These are phyloP conservation scores for Pyrenochaeta sp. DNA, from an alignment of 2,329 filamentous ascomycete species.

Conservation along the genomic window DNA sequence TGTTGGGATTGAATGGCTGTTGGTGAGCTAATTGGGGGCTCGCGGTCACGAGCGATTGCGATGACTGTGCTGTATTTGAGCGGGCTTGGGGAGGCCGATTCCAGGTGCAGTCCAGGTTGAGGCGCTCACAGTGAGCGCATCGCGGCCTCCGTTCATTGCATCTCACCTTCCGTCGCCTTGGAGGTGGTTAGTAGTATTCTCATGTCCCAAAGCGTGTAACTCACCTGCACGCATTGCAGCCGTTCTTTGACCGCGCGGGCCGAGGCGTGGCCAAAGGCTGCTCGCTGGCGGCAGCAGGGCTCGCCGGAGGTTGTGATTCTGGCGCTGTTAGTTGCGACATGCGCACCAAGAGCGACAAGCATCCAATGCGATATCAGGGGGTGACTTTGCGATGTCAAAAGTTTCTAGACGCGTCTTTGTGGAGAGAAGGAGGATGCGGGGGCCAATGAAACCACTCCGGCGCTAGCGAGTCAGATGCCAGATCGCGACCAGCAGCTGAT, in stretches of 20 bases:
- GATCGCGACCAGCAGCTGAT: no score
- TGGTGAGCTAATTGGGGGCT: conserved; percentile 20
- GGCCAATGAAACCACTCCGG: conserved; percentile 10
- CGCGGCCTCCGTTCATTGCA: conserved; percentile 62
- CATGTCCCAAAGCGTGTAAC: background rate
- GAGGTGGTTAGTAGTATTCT: conserved; percentile 9
- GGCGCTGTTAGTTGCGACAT: conserved; percentile 30
- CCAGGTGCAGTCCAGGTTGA: conserved; percentile 63
- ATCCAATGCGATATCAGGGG: background rate
- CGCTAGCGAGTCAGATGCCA: conserved; percentile 11
- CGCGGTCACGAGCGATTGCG: conserved; percentile 22
- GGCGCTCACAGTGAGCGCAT: conserved; percentile 62
- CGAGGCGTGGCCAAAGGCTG: conserved; percentile 21
- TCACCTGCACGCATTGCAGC: conserved; percentile 41
- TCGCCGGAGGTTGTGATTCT: conserved; percentile 18
- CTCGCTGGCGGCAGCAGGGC: conserved; percentile 17
- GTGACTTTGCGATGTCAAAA: background rate
- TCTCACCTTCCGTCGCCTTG: conserved; percentile 61
- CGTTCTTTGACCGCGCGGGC: conserved; percentile 40
- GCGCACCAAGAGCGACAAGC: conserved; percentile 2
- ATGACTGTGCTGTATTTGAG: conserved; percentile 23
- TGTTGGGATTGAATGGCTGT: conserved; percentile 16
- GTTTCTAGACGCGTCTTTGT: conserved; percentile 2
- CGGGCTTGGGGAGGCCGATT: conserved; percentile 34
- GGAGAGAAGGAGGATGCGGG: conserved; percentile 14